Evolutionary conservation across 371 early-diverging fungal species (phyloP).

Genomic region (Catenaria anguillulae): DNA sequence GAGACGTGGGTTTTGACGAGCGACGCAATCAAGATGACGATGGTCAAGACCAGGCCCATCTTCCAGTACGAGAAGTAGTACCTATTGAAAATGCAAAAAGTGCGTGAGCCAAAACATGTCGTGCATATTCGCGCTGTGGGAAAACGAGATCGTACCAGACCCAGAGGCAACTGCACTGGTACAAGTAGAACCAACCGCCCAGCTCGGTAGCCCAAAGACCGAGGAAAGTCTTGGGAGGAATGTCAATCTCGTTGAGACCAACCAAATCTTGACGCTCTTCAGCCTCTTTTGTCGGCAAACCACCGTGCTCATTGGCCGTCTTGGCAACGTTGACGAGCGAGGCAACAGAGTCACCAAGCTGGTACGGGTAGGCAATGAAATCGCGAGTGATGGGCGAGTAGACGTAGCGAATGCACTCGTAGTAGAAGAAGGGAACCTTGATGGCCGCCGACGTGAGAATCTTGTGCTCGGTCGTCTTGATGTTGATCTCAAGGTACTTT

Average conservation of each 20-base stretch:
- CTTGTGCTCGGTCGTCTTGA: not conserved
- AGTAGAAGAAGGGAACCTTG: not conserved
- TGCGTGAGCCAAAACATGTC: too few relatives aligned
- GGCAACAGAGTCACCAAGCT: not conserved
- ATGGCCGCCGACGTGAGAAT: not conserved
- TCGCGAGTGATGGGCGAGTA: not conserved
- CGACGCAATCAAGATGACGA: constrained; percentile 2
- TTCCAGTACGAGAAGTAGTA: constrained; percentile 6
- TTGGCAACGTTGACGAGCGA: not conserved
- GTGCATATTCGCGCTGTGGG: too few relatives aligned
- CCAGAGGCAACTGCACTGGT: constrained; percentile 5
- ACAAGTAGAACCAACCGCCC: constrained; percentile 2
- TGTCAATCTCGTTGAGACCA: not conserved
- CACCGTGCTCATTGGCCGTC: not conserved
- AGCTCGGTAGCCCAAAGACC: not conserved
- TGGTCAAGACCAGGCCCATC: constrained; percentile 4
- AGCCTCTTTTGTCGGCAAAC: not conserved
- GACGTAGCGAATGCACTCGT: not conserved
- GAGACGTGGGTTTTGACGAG: not conserved
- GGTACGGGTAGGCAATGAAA: not conserved
- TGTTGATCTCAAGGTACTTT: not conserved
- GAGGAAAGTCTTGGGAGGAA: not conserved
- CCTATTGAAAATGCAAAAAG: too few relatives aligned
- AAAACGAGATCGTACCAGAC: constrained; percentile 6
- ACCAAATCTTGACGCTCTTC: not conserved